Conservation (phyloP, 768 basidiomycete species). For the Kwoniella europaea region DNA sequence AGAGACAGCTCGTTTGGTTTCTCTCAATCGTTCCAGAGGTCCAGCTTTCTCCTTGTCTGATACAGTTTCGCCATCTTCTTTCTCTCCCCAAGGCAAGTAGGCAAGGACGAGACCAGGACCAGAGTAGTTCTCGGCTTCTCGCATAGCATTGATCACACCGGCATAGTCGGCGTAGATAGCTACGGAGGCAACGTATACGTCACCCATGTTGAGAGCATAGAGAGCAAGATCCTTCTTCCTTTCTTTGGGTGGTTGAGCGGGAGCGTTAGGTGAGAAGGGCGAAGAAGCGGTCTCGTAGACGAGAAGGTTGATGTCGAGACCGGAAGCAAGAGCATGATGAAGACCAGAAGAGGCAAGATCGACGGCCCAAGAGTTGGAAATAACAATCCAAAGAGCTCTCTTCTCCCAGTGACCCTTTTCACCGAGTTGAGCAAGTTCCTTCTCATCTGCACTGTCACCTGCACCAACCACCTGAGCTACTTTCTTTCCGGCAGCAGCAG, state of each 20-base stretch:
- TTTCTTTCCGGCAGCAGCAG: constrained; percentile 66
- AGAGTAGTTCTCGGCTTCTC: constrained; percentile 85
- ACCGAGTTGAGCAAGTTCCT: constrained; percentile 65
- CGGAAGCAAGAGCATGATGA: constrained; percentile 90
- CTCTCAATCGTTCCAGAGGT: constrained; percentile 90
- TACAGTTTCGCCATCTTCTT: constrained; percentile 63
- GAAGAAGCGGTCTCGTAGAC: constrained; percentile 93
- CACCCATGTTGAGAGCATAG: constrained; percentile 98
- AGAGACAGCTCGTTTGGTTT: constrained; percentile 95
- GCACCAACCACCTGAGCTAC: constrained; percentile 66
- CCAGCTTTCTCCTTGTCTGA: constrained; percentile 60
- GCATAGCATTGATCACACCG: constrained; percentile 86
- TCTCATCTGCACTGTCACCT: constrained; percentile 60
- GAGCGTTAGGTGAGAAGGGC: constrained; percentile 67
- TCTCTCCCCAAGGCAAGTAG: constrained; percentile 81
- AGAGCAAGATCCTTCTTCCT: constrained; percentile 95
- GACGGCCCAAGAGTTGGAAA: constrained; percentile 97
- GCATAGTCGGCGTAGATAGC: constrained; percentile 95
- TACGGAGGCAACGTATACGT: constrained; percentile 92
- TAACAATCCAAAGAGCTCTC: constrained; percentile 91
- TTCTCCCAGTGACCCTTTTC: constrained; percentile 69
- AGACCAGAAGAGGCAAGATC: constrained; percentile 94
- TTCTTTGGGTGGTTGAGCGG: constrained; percentile 60
- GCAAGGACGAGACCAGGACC: constrained; percentile 93
- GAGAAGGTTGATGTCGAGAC: constrained; percentile 90